These are phyloP conservation scores for Suillus paluster DNA, from an alignment of 768 basidiomycete species.

Conservation along the genomic window DNA sequence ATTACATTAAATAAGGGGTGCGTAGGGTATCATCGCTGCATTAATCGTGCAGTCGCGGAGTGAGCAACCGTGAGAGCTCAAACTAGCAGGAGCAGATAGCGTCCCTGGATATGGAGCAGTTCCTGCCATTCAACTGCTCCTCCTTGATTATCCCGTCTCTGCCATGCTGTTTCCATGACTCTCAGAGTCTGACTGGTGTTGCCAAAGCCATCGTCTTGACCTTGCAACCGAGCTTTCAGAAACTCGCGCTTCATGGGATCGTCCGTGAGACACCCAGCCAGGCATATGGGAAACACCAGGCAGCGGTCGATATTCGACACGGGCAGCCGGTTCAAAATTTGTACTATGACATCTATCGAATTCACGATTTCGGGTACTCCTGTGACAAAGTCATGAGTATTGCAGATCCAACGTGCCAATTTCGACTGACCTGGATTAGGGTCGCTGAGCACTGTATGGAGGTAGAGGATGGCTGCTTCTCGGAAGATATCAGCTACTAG, in stretches of 20 bases:
- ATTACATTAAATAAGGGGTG: constrained; percentile 10
- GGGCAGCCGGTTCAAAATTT: constrained; percentile 56
- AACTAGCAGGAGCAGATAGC: constrained; percentile 32
- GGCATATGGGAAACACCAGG: constrained; percentile 72
- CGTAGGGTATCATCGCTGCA: constrained; percentile 4
- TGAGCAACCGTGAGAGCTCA: constrained; percentile 16
- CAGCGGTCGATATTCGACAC: constrained; percentile 67
- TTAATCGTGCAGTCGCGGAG: background rate
- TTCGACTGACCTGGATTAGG: constrained; percentile 64
- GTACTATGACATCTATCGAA: constrained; percentile 58
- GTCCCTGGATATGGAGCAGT: constrained; percentile 41
- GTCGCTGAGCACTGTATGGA: constrained; percentile 73
- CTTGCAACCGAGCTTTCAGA: constrained; percentile 59
- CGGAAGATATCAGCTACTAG: constrained; percentile 61
- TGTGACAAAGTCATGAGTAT: constrained; percentile 32
- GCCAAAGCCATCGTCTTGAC: constrained; percentile 60
- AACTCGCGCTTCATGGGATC: constrained; percentile 60
- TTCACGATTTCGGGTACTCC: constrained; percentile 73
- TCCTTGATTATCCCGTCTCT: constrained; percentile 60
- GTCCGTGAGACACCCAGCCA: constrained; percentile 77
- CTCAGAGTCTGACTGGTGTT: constrained; percentile 60
- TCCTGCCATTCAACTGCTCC: constrained; percentile 65
- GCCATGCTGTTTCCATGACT: constrained; percentile 74
- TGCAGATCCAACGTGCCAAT: background rate
- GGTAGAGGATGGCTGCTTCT: constrained; percentile 67